These are phyloP conservation scores for Zygotorulaspora sp. DNA, from an alignment of 805 yeast species.

Conservation along the genomic window DNA sequence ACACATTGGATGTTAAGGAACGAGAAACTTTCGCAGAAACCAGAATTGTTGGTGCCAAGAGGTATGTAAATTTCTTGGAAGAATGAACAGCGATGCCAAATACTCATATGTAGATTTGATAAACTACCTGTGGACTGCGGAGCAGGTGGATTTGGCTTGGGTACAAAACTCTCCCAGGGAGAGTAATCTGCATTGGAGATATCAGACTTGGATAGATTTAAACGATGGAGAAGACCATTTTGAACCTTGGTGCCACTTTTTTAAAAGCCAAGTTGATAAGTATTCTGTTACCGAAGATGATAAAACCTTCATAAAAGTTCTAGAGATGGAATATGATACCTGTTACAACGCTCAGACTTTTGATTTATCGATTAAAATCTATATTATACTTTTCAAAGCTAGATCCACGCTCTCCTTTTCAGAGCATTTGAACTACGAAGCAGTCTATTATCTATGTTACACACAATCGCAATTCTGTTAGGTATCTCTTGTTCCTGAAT, in stretches of 20 bases:
- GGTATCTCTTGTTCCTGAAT: too few species aligned
- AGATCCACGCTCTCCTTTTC: too few species aligned
- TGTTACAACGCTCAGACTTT: conserved; percentile 37
- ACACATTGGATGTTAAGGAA: conserved; percentile 13
- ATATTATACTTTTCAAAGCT: conserved; percentile 8
- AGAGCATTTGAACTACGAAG: too few species aligned
- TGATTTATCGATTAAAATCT: conserved; percentile 8
- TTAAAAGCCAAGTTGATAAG: conserved; percentile 41
- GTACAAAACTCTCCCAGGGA: conserved; percentile 39
- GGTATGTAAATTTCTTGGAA: conserved; percentile 37
- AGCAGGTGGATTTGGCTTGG: conserved; percentile 50
- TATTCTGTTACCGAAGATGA: conserved; percentile 32
- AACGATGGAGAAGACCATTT: conserved; percentile 50
- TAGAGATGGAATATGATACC: conserved; percentile 43
- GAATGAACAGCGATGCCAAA: conserved; percentile 30
- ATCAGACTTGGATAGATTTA: conserved; percentile 48
- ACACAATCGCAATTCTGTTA: too few species aligned
- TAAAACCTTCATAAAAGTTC: conserved; percentile 34
- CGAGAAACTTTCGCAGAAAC: conserved; percentile 14
- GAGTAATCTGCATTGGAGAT: conserved; percentile 40
- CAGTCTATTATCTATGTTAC: too few species aligned
- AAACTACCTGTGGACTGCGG: conserved; percentile 45
- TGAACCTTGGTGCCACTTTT: conserved; percentile 44
- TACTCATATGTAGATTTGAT: conserved; percentile 40
- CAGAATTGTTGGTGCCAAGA: conserved; percentile 34